These are phyloP conservation scores for Stephania yunnanensis DNA, from an alignment of 164 flowering plant species.

Conservation along the genomic window DNA sequence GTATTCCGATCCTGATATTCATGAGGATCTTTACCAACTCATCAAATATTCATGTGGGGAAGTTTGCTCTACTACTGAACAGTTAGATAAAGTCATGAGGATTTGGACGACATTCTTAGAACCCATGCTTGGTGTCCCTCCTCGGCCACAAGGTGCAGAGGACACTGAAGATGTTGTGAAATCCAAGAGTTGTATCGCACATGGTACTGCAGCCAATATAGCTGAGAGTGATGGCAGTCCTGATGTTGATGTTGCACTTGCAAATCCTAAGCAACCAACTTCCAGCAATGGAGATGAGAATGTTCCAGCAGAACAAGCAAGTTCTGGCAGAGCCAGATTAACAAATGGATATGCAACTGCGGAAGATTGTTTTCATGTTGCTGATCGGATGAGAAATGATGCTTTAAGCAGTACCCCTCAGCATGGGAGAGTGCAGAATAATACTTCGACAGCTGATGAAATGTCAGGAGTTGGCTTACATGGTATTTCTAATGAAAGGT, in stretches of 20 bases:
- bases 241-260: conserved; percentile 26
- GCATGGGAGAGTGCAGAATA: conserved; percentile 32
- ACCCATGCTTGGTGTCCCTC: conserved; percentile 69
- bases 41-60: conserved; percentile 46
- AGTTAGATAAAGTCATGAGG: conserved; percentile 81
- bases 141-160: conserved; percentile 67
- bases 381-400: conserved; percentile 35
- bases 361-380: conserved; percentile 37
- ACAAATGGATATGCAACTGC: conserved; percentile 39
- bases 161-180: conserved; percentile 66
- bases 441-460: conserved; percentile 31
- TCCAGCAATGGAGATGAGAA: conserved; percentile 44
- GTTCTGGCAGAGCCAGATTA: conserved; percentile 35
- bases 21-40: conserved; percentile 53
- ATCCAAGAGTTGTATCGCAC: conserved; percentile 34
- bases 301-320: conserved; percentile 37
- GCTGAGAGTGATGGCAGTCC: conserved; percentile 57
- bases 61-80: conserved; percentile 68
- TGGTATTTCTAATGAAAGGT: conserved; percentile 28
- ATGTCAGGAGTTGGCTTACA: conserved; percentile 9
- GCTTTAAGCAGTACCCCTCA: conserved; percentile 23
- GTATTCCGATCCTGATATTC: conserved; percentile 54
- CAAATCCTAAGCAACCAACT: conserved; percentile 34
- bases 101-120: conserved; percentile 90
- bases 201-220: conserved; percentile 27